These are phyloP conservation scores for Calonectria honghensis DNA, from an alignment of 2,329 filamentous ascomycete genomes.

Conservation along the genomic window DNA sequence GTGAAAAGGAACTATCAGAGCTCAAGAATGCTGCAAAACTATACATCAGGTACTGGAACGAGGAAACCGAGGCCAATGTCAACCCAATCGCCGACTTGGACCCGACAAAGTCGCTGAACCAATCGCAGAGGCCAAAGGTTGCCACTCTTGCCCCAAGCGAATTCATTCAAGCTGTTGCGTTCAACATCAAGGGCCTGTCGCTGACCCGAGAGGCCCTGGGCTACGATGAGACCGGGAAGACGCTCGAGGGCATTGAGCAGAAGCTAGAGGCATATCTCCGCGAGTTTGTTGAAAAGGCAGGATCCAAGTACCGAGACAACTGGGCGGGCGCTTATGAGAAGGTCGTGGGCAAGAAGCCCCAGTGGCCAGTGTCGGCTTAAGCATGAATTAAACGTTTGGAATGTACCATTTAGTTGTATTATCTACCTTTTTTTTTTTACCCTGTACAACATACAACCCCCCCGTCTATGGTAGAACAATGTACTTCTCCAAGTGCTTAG, in stretches of 20 bases:
- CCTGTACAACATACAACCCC: conserved; percentile 52
- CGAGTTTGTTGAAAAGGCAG: conserved; percentile 51
- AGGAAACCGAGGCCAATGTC: conserved; percentile 49
- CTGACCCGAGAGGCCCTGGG: conserved; percentile 65
- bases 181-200: conserved; percentile 65
- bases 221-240: conserved; percentile 47
- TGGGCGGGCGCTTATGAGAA: conserved; percentile 55
- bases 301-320: conserved; percentile 37
- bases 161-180: conserved; percentile 55
- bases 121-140: background rate
- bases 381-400: conserved; percentile 38
- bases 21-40: conserved; percentile 57
- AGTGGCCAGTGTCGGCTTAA: conserved; percentile 50
- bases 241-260: conserved; percentile 63
- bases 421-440: conserved; percentile 47
- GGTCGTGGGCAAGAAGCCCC: conserved; percentile 54
- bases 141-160: conserved; percentile 50
- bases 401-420: conserved; percentile 55
- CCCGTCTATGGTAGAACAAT: conserved; percentile 85
- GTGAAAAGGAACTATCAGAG: conserved; percentile 51
- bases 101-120: conserved; percentile 31
- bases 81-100: conserved; percentile 28
- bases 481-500: conserved; percentile 91
- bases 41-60: conserved; percentile 55
- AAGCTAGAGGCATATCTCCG: conserved; percentile 61